Percentiles rank a stretch among this genome's conserved stretches.
Conservation (phyloP, 306 rosid species). For the Arachis hypogaea region DNA sequence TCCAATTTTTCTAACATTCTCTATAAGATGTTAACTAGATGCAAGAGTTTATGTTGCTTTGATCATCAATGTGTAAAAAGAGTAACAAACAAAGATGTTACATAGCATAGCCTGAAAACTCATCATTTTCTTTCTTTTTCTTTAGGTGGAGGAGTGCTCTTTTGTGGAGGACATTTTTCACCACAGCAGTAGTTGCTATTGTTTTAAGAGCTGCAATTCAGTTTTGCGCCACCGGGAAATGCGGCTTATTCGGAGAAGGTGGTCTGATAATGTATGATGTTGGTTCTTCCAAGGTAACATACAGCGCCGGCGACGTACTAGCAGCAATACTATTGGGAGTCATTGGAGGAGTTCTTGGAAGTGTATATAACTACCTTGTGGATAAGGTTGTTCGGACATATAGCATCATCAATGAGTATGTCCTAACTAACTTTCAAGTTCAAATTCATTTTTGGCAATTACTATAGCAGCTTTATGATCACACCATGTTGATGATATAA, state of each 20-base stretch:
- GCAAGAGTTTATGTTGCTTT: slow-evolving; percentile 3
- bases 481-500: too few species aligned
- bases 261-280: slow-evolving; percentile 78
- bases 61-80: slow-evolving; percentile 12
- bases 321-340: slow-evolving; percentile 67
- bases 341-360: slow-evolving; percentile 73
- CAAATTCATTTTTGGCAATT: too few species aligned
- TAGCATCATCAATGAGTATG: slow-evolving; percentile 74
- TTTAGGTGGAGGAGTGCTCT: slow-evolving; percentile 88
- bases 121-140: too few species aligned
- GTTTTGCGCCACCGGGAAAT: slow-evolving; percentile 57
- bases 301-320: slow-evolving; percentile 54
- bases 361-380: slow-evolving; percentile 76
- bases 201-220: slow-evolving; percentile 62
- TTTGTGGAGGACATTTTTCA: slow-evolving; percentile 83
- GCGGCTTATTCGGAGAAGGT: slow-evolving; percentile 87
- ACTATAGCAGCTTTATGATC: too few species aligned
- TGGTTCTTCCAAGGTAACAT: slow-evolving; percentile 52
- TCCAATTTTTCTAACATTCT: neutral
- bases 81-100: slow-evolving; percentile 14
- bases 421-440: slow-evolving; percentile 25
- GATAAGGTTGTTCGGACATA: slow-evolving; percentile 81
- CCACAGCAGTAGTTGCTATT: slow-evolving; percentile 82
- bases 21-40: neutral
- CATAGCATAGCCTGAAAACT: neutral